Conservation (phyloP, 768 basidiomycete species). For the Naganishia vishniacii region DNA sequence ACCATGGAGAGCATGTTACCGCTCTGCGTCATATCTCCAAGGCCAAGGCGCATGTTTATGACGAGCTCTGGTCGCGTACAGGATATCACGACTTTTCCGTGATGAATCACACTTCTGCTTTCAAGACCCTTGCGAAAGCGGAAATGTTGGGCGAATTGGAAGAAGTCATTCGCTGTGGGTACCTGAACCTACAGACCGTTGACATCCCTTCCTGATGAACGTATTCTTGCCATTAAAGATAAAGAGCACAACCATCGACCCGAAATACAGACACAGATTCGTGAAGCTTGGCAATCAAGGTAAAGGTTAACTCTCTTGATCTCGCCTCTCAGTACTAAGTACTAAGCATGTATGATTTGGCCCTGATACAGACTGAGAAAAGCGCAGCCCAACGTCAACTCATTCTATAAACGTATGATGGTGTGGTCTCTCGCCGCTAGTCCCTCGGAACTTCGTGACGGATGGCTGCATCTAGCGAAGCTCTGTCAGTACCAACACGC, state of each 20-base stretch:
- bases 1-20: slow-evolving; percentile 36
- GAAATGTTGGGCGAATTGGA: slow-evolving; percentile 43
- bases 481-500: slow-evolving; percentile 39
- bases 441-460: slow-evolving; percentile 33
- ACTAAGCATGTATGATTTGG: not conserved
- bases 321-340: not conserved
- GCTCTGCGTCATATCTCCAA: slow-evolving; percentile 44
- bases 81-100: slow-evolving; percentile 26
- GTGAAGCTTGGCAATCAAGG: slow-evolving; percentile 37
- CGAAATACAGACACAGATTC: slow-evolving; percentile 34
- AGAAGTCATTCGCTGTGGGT: slow-evolving; percentile 46
- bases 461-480: slow-evolving; percentile 43
- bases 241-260: slow-evolving; percentile 29
- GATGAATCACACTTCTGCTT: slow-evolving; percentile 30
- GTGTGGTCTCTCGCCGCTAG: slow-evolving; percentile 43
- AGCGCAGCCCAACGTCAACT: slow-evolving; percentile 41
- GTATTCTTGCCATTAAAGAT: not conserved
- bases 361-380: slow-evolving; percentile 29
- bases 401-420: slow-evolving; percentile 41
- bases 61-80: slow-evolving; percentile 35
- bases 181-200: not conserved
- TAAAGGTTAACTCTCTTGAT: slow-evolving; percentile 8
- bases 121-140: slow-evolving; percentile 43
- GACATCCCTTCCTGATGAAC: too few species aligned
- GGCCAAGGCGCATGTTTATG: slow-evolving; percentile 42